phyloP scores from a whole-genome alignment of 2,329 filamentous ascomycete species.

The Hymenoscyphus linearis region DNA sequence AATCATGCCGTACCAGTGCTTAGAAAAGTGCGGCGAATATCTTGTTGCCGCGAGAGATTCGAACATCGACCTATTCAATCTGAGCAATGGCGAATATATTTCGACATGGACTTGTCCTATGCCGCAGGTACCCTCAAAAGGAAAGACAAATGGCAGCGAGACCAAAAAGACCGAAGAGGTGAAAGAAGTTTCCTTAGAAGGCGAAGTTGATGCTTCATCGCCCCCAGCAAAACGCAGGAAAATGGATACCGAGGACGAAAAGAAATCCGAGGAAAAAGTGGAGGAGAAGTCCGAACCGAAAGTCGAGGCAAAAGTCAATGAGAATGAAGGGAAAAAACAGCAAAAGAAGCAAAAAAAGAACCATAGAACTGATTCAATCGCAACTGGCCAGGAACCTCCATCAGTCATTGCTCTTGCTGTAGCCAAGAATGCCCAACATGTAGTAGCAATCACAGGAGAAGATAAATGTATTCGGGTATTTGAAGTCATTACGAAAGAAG shows the following conservation, averaged over 20 bases:
- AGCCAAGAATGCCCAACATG: constrained; percentile 58
- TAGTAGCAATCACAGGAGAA: constrained; percentile 78
- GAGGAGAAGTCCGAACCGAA: constrained; percentile 5
- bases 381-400: constrained; percentile 44
- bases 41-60: constrained; percentile 72
- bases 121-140: constrained; percentile 5
- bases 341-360: constrained; percentile 19
- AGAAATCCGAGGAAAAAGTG: constrained; percentile 10
- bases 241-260: constrained; percentile 10
- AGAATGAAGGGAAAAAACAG: constrained; percentile 11
- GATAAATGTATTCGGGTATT: constrained; percentile 90
- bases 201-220: constrained; percentile 9
- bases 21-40: constrained; percentile 49
- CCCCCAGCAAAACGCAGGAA: constrained; percentile 32
- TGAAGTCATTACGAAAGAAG: constrained; percentile 51
- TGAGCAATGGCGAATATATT: constrained; percentile 51
- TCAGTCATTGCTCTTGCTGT: constrained; percentile 65
- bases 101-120: constrained; percentile 36
- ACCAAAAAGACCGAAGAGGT: background rate
- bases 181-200: constrained; percentile 12
- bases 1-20: constrained; percentile 57
- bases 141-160: background rate
- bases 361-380: constrained; percentile 16
- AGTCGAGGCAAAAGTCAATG: background rate
- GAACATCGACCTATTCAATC: constrained; percentile 62